phyloP scores from a whole-genome alignment of 1,284 basidiomycete genomes.

The Ceratobasidium sp. region DNA sequence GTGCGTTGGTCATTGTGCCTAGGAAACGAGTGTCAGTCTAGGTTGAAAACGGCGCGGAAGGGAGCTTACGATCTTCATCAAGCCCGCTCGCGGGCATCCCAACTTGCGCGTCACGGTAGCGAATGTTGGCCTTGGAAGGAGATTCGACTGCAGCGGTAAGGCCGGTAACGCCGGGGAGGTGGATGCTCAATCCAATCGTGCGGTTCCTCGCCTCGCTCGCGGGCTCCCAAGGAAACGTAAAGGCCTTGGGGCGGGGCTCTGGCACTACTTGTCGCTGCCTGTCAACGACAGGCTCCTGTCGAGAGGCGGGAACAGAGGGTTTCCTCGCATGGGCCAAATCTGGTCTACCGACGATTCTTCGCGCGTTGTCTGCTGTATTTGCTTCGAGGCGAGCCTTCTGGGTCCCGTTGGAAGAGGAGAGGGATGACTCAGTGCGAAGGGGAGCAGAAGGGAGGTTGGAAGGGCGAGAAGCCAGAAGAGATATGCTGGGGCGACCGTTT shows the following conservation, averaged over 20 bases:
- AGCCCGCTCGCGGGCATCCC: slow-evolving; percentile 12
- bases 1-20: slow-evolving; percentile 71
- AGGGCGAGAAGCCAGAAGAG: slow-evolving; percentile 43
- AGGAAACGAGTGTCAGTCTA: slow-evolving; percentile 28
- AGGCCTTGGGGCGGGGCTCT: slow-evolving; percentile 52
- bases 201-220: slow-evolving; percentile 41
- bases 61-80: slow-evolving; percentile 44
- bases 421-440: slow-evolving; percentile 36
- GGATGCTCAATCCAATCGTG: slow-evolving; percentile 57
- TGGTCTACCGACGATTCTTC: background rate
- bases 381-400: slow-evolving; percentile 34
- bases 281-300: slow-evolving; percentile 4
- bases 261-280: slow-evolving; percentile 45
- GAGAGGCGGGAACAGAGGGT: background rate
- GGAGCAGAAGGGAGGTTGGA: slow-evolving; percentile 45
- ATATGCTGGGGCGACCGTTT: slow-evolving; percentile 8
- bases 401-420: slow-evolving; percentile 35
- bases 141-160: slow-evolving; percentile 80
- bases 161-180: slow-evolving; percentile 83
- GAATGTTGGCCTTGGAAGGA: slow-evolving; percentile 65
- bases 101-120: slow-evolving; percentile 41
- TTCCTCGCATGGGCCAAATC: background rate
- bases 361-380: slow-evolving; percentile 32
- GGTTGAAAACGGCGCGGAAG: background rate
- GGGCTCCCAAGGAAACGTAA: slow-evolving; percentile 47